Conservation (phyloP, 2,329 filamentous ascomycete species). For the Leptosphaerulina australis region DNA sequence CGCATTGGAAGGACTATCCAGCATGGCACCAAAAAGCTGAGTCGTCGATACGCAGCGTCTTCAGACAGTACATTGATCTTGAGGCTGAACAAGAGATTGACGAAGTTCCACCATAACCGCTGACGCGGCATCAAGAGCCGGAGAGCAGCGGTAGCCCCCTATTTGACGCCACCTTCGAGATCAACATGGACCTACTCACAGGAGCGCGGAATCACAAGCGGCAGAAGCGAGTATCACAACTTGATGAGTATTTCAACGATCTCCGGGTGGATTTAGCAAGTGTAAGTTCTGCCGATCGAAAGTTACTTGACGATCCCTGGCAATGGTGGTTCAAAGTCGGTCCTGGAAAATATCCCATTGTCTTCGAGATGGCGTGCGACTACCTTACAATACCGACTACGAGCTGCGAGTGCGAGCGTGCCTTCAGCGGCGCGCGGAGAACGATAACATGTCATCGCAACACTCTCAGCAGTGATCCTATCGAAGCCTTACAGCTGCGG, state of each 20-base stretch:
- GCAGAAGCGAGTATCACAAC: neutral
- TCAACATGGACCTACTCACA: too few relatives aligned
- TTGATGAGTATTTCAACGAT: neutral
- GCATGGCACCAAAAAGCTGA: neutral
- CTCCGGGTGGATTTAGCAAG: neutral
- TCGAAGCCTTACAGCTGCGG: constrained; percentile 4
- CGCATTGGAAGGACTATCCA: neutral
- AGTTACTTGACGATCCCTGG: neutral
- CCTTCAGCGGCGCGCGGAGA: constrained; percentile 7
- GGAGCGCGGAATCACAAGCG: too few relatives aligned
- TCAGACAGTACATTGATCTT: neutral
- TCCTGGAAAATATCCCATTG: constrained; percentile 3
- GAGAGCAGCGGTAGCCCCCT: neutral
- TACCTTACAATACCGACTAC: constrained; percentile 14
- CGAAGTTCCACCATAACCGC: too few relatives aligned
- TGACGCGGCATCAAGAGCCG: neutral
- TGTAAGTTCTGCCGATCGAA: neutral
- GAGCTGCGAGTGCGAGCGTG: constrained; percentile 13
- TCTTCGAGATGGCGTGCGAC: constrained; percentile 17
- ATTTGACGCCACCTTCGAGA: too few relatives aligned
- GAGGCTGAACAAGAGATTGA: too few relatives aligned
- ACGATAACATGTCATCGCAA: constrained; percentile 14
- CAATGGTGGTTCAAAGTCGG: constrained; percentile 11
- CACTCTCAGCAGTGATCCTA: neutral
- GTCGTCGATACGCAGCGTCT: neutral